These are phyloP conservation scores for Magnaporthiopsis poae DNA, from an alignment of 2,329 filamentous ascomycete genomes.

Conservation along the genomic window DNA sequence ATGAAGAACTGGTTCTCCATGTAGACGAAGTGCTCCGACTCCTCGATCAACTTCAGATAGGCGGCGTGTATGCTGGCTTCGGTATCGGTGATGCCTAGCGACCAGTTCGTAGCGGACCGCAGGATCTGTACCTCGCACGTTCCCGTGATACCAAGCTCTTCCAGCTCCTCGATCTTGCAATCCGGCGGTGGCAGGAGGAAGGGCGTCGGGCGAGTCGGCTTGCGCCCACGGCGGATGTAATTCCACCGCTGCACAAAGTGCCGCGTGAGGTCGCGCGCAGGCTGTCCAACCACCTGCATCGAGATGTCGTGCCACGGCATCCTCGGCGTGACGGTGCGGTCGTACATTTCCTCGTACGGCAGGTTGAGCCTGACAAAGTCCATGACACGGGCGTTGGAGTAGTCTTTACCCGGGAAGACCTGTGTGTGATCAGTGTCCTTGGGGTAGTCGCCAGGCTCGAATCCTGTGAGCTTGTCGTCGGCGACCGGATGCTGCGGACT, in stretches of 20 bases:
- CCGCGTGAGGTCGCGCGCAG: slow-evolving; percentile 81
- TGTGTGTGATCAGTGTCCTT: slow-evolving; percentile 92
- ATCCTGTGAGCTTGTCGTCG: slow-evolving; percentile 91
- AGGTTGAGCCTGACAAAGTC: slow-evolving; percentile 90
- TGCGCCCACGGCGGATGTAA: slow-evolving; percentile 83
- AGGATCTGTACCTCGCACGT: slow-evolving; percentile 95
- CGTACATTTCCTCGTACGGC: slow-evolving; percentile 98
- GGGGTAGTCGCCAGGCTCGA: slow-evolving; percentile 66
- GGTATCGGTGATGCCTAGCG: slow-evolving; percentile 73
- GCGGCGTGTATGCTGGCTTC: slow-evolving; percentile 95
- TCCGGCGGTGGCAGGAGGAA: slow-evolving; percentile 90
- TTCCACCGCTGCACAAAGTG: slow-evolving; percentile 99
- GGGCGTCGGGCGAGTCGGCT: slow-evolving; percentile 84
- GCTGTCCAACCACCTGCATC: slow-evolving; percentile 96
- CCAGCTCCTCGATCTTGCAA: slow-evolving; percentile 74
- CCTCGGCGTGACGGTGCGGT: slow-evolving; percentile 73
- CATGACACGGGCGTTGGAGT: slow-evolving; percentile 89
- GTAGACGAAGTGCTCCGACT: slow-evolving; percentile 94
- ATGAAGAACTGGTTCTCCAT: slow-evolving; percentile 99
- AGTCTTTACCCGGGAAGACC: slow-evolving; percentile 94
- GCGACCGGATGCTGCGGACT: slow-evolving; percentile 83
- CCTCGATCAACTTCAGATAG: slow-evolving; percentile 87
- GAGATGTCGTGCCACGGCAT: slow-evolving; percentile 99
- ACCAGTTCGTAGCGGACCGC: slow-evolving; percentile 84
- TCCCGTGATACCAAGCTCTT: slow-evolving; percentile 77